Conservation (phyloP, 345 rosid species). For the Excoecaria cochinchinensis region DNA sequence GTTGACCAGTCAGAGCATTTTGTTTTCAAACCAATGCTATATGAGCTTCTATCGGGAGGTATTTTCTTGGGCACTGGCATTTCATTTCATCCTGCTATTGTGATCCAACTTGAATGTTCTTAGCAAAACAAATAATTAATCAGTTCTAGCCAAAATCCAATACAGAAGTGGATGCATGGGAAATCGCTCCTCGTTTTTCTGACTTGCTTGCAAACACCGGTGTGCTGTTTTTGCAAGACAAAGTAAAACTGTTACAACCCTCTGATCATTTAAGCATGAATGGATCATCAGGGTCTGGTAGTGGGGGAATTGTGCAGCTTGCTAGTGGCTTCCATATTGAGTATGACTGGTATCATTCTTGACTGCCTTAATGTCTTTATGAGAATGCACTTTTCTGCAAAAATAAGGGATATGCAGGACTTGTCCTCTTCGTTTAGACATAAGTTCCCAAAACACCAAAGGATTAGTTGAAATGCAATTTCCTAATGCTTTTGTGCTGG, state of each 20-base stretch:
- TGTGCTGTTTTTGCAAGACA: constrained; percentile 69
- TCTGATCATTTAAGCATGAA: constrained; percentile 56
- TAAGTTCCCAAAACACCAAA: background rate
- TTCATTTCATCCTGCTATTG: background rate
- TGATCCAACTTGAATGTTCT: background rate
- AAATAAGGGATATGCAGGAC: background rate
- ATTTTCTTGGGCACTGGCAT: constrained; percentile 5
- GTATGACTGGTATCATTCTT: constrained; percentile 73
- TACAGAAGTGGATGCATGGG: constrained; percentile 97
- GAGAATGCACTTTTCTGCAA: background rate
- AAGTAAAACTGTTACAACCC: constrained; percentile 66
- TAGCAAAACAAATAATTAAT: constrained; percentile 3
- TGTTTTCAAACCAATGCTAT: constrained; percentile 95
- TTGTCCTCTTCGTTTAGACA: background rate
- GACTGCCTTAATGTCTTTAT: background rate
- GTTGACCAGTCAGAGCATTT: constrained; percentile 91
- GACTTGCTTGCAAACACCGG: constrained; percentile 78
- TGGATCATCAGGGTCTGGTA: constrained; percentile 40
- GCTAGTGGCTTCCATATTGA: constrained; percentile 77
- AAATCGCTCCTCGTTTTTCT: constrained; percentile 81
- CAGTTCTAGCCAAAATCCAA: background rate
- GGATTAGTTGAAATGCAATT: background rate
- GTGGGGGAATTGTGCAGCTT: constrained; percentile 80
- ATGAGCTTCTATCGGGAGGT: constrained; percentile 95
- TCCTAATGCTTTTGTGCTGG: background rate